phyloP scores from a whole-genome alignment of 1,139 yeast species.

The Diutina siamensis region DNA sequence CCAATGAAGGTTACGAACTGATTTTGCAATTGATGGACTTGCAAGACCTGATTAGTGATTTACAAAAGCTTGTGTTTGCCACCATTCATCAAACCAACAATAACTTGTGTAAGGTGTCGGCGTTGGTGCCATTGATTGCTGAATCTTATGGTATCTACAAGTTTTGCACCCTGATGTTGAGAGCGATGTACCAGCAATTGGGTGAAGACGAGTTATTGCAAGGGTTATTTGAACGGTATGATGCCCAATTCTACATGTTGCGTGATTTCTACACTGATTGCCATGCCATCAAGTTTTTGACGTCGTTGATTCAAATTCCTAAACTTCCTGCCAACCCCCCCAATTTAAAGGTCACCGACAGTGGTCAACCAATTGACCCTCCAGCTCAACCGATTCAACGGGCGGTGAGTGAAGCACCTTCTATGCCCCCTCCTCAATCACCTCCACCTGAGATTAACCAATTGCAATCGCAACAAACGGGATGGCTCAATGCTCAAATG shows the following conservation, averaged over 20 bases:
- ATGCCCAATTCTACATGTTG: constrained; percentile 69
- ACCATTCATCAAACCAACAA: constrained; percentile 52
- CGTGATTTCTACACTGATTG: constrained; percentile 88
- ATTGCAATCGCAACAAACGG: constrained; percentile 2
- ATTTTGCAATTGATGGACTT: constrained; percentile 75
- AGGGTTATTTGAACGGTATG: constrained; percentile 63
- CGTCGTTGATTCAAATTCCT: constrained; percentile 80
- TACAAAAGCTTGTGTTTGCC: constrained; percentile 69
- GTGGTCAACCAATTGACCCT: constrained; percentile 29
- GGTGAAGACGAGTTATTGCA: constrained; percentile 70
- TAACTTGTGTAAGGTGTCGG: constrained; percentile 76
- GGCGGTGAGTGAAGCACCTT: neutral
- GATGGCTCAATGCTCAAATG: constrained; percentile 5
- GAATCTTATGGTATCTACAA: constrained; percentile 91
- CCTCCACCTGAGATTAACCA: neutral
- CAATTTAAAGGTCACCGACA: constrained; percentile 43
- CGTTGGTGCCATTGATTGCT: constrained; percentile 84
- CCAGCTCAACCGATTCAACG: neutral
- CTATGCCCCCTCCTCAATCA: neutral
- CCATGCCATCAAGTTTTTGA: constrained; percentile 70
- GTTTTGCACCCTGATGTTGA: constrained; percentile 79
- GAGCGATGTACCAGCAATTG: constrained; percentile 74
- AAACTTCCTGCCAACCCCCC: constrained; percentile 60
- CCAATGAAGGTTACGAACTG: constrained; percentile 91
- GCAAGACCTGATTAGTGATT: constrained; percentile 76